Conservation (phyloP, 768 basidiomycete species). For the Grammothele lineata region DNA sequence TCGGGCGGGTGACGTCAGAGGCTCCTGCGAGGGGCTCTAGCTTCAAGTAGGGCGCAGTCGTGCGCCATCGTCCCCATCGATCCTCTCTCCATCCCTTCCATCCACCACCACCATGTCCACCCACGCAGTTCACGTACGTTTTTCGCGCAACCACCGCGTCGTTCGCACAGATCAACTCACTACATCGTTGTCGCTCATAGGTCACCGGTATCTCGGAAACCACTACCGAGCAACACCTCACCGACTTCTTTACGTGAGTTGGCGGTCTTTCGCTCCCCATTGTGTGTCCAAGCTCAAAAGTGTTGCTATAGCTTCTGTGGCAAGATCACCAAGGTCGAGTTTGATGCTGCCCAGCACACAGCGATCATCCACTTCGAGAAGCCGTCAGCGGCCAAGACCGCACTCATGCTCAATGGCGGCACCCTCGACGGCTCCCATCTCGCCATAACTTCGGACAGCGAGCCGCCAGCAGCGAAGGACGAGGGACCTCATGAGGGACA, state of each 20-base stretch:
- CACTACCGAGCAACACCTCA: slow-evolving; percentile 64
- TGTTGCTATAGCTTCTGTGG: slow-evolving; percentile 70
- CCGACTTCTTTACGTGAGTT: slow-evolving; percentile 80
- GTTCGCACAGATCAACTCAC: neutral
- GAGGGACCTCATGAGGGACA: slow-evolving; percentile 36
- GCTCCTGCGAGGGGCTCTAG: too few relatives aligned
- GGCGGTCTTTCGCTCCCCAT: neutral
- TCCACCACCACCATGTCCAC: slow-evolving; percentile 18
- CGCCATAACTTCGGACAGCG: slow-evolving; percentile 54
- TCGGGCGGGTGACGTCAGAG: too few relatives aligned
- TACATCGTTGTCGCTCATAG: slow-evolving; percentile 34
- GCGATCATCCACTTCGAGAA: slow-evolving; percentile 88
- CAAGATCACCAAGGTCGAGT: slow-evolving; percentile 70
- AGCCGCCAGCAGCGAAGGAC: slow-evolving; percentile 52
- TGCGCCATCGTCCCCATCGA: slow-evolving; percentile 1
- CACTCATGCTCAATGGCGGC: slow-evolving; percentile 79
- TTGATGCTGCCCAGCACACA: slow-evolving; percentile 38
- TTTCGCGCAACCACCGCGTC: neutral
- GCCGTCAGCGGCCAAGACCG: slow-evolving; percentile 77
- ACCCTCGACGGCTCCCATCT: slow-evolving; percentile 70
- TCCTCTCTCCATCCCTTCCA: neutral
- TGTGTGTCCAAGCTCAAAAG: slow-evolving; percentile 1
- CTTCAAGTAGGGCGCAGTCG: too few relatives aligned
- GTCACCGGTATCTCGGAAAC: slow-evolving; percentile 66
- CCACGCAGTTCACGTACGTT: slow-evolving; percentile 18